Evolutionary conservation across 129 eudicot genomes (phyloP).

Genomic region (Artemisia annua): DNA sequence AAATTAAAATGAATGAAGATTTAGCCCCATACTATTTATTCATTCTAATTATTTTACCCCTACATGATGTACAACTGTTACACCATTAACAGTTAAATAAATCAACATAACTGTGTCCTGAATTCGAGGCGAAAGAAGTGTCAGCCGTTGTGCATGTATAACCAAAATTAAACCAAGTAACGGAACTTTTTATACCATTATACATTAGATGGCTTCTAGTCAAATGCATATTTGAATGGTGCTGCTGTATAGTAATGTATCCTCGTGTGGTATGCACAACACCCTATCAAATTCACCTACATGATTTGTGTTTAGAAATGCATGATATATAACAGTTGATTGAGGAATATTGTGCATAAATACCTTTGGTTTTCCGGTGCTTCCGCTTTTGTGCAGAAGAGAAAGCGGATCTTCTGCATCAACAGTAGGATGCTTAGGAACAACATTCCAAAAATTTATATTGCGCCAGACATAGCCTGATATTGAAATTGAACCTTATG

Average conservation of each 20-base stretch:
- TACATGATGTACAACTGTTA: slow-evolving; percentile 71
- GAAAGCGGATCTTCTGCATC: slow-evolving; percentile 98
- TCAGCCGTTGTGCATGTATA: slow-evolving; percentile 56
- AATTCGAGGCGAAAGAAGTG: slow-evolving; percentile 98
- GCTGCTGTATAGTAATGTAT: slow-evolving; percentile 93
- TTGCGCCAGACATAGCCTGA: background rate
- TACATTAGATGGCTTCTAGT: slow-evolving; percentile 79
- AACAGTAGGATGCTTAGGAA: slow-evolving; percentile 63
- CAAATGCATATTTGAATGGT: slow-evolving; percentile 91
- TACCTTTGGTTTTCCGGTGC: slow-evolving; percentile 99
- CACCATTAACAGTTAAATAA: slow-evolving; percentile 94
- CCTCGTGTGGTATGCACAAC: slow-evolving; percentile 98
- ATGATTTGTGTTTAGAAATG: background rate
- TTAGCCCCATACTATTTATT: too few species aligned
- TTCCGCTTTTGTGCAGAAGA: slow-evolving; percentile 95
- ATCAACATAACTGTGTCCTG: slow-evolving; percentile 96
- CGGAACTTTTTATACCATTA: slow-evolving; percentile 56
- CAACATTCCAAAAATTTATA: slow-evolving; percentile 57
- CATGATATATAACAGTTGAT: background rate
- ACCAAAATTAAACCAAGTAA: background rate
- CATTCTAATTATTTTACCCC: slow-evolving; percentile 53
- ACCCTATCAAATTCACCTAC: slow-evolving; percentile 52
- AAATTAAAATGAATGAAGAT: too few species aligned
- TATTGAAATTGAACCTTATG: background rate
- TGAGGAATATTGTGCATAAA: slow-evolving; percentile 3